Conservation (phyloP, 768 basidiomycete genomes). For the Collybia nuda region DNA sequence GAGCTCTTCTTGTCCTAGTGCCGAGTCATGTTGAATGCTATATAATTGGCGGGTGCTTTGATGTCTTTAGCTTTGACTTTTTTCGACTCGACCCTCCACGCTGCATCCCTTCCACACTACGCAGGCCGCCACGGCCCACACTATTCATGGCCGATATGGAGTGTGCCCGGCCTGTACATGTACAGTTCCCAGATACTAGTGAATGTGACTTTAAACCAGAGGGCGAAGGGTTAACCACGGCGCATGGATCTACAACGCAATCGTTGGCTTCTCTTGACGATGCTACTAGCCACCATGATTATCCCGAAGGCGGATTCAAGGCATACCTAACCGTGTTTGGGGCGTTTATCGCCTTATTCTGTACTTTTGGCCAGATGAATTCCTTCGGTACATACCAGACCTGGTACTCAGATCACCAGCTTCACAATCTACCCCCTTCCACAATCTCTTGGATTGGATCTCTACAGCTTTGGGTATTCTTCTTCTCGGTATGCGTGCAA, state of each 20-base stretch:
- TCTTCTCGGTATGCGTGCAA: constrained; percentile 54
- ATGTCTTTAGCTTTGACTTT: background rate
- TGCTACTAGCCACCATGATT: constrained; percentile 4
- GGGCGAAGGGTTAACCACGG: background rate
- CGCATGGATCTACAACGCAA: constrained; percentile 4
- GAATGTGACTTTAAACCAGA: background rate
- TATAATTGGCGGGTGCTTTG: constrained; percentile 1
- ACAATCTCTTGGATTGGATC: constrained; percentile 74
- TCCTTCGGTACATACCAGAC: constrained; percentile 73
- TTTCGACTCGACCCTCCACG: background rate
- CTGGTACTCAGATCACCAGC: constrained; percentile 64
- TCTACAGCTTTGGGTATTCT: constrained; percentile 67
- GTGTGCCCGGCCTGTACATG: constrained; percentile 5
- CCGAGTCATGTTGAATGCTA: constrained; percentile 9
- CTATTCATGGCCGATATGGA: constrained; percentile 17
- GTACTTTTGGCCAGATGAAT: constrained; percentile 70
- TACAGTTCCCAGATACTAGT: constrained; percentile 1
- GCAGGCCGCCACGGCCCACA: background rate
- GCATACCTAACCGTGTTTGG: constrained; percentile 57
- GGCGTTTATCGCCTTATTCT: constrained; percentile 65
- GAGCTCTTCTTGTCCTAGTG: background rate
- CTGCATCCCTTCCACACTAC: background rate
- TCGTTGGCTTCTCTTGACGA: constrained; percentile 8
- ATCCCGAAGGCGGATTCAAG: constrained; percentile 29
- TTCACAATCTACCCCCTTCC: constrained; percentile 46